Conservation (phyloP, 148 eudicot species). For the Polygonum maritimum region DNA sequence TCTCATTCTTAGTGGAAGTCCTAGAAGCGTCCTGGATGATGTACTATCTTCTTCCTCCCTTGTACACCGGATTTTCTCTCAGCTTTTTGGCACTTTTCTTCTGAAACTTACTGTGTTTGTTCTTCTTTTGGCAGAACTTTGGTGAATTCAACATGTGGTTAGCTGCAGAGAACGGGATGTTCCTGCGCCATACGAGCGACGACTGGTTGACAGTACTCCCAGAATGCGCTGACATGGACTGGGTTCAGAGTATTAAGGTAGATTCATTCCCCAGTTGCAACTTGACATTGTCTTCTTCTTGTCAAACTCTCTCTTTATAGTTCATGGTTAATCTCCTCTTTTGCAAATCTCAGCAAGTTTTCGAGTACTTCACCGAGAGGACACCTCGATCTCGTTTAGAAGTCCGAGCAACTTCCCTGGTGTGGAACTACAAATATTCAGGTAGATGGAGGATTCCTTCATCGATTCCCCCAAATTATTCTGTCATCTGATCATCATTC, state of each 20-base stretch:
- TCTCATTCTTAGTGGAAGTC: slow-evolving; percentile 62
- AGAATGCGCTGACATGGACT: slow-evolving; percentile 62
- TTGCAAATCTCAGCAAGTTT: slow-evolving; percentile 56
- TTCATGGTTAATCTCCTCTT: neutral
- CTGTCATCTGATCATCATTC: neutral
- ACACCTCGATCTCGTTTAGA: slow-evolving; percentile 73
- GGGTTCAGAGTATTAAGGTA: slow-evolving; percentile 80
- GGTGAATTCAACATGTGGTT: slow-evolving; percentile 63
- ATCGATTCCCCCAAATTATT: neutral
- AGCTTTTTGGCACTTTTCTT: neutral
- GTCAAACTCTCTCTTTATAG: neutral
- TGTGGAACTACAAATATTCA: slow-evolving; percentile 76
- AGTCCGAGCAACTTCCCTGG: slow-evolving; percentile 70
- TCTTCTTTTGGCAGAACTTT: slow-evolving; percentile 43
- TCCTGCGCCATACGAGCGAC: slow-evolving; percentile 52
- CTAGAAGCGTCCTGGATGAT: slow-evolving; percentile 49
- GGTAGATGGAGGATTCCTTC: slow-evolving; percentile 22
- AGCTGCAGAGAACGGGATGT: slow-evolving; percentile 90
- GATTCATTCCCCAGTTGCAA: neutral
- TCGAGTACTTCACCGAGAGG: slow-evolving; percentile 77
- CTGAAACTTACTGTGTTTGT: neutral
- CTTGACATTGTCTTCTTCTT: neutral
- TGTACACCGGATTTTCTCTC: neutral
- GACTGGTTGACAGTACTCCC: slow-evolving; percentile 80
- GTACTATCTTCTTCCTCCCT: slow-evolving; percentile 21